Evolutionary conservation across 768 basidiomycete species (phyloP).

Genomic region (Paxillus involutus): DNA sequence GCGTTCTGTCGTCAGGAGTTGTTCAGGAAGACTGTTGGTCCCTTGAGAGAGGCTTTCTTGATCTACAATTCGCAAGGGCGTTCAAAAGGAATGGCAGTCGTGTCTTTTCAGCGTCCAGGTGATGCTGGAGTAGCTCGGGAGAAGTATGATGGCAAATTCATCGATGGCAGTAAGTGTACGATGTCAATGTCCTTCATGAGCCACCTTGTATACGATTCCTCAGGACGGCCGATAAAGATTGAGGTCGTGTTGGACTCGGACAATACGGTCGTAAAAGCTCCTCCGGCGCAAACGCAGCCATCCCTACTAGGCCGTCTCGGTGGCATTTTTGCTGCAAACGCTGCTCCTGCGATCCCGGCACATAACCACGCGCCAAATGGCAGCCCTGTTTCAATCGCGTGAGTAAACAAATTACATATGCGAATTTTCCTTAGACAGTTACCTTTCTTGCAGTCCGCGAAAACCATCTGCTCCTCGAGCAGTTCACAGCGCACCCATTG

Average conservation of each 20-base stretch:
- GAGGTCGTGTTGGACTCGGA: conserved; percentile 57
- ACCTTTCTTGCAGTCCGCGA: conserved; percentile 12
- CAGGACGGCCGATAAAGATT: conserved; percentile 68
- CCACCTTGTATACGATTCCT: neutral
- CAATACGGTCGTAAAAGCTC: conserved; percentile 14
- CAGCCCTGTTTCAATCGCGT: conserved; percentile 3
- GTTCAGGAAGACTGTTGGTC: conserved; percentile 75
- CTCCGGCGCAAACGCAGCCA: conserved; percentile 29
- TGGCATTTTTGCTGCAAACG: conserved; percentile 4
- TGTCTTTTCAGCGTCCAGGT: conserved; percentile 59
- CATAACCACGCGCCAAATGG: conserved; percentile 19
- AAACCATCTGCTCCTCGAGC: conserved; percentile 14
- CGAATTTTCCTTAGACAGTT: neutral
- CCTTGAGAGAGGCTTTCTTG: conserved; percentile 66
- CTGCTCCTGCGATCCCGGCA: conserved; percentile 1
- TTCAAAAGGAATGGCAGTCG: conserved; percentile 81
- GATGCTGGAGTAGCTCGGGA: conserved; percentile 63
- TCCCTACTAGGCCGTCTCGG: conserved; percentile 41
- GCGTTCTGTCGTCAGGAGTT: conserved; percentile 50
- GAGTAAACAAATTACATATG: conserved; percentile 1
- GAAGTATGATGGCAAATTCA: conserved; percentile 76
- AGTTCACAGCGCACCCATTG: conserved; percentile 20
- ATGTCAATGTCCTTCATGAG: neutral
- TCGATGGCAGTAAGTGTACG: conserved; percentile 55
- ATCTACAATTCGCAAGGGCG: conserved; percentile 74